phyloP scores from a whole-genome alignment of 2,329 filamentous ascomycete genomes.

The Harringtonia lauricola region DNA sequence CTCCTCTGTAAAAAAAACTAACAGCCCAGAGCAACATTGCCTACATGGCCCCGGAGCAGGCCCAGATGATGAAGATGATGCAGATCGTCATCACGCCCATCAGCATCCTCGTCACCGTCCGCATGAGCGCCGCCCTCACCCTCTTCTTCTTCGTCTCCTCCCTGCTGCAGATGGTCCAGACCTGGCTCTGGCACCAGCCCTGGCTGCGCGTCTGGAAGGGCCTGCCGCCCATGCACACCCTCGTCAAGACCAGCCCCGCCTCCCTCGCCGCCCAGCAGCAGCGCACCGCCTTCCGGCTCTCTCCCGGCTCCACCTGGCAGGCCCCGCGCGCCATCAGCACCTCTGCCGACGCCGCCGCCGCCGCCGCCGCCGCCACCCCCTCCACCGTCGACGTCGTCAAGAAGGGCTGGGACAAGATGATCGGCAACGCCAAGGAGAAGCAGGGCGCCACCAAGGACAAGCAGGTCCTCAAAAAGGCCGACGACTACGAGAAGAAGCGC shows the following conservation, averaged over 20 bases:
- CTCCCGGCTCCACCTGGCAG: constrained; percentile 15
- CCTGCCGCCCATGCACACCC: constrained; percentile 20
- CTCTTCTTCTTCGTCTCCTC: constrained; percentile 46
- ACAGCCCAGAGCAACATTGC: constrained; percentile 17
- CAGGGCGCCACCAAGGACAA: constrained; percentile 8
- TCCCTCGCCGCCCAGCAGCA: not conserved
- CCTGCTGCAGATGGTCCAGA: constrained; percentile 28
- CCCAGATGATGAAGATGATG: constrained; percentile 23
- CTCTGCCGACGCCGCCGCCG: constrained; percentile 1
- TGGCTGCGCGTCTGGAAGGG: constrained; percentile 25
- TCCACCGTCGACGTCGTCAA: constrained; percentile 9
- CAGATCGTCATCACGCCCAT: constrained; percentile 22
- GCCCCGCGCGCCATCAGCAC: constrained; percentile 19
- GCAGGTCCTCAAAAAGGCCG: constrained; percentile 8
- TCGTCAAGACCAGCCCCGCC: not conserved
- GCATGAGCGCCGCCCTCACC: constrained; percentile 39
- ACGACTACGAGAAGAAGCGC: constrained; percentile 46
- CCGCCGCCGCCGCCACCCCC: constrained; percentile 7
- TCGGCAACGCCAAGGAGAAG: constrained; percentile 12
- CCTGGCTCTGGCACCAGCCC: constrained; percentile 28
- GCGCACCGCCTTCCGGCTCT: constrained; percentile 6
- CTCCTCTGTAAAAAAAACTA: not conserved
- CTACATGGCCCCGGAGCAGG: constrained; percentile 21
- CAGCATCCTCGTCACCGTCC: constrained; percentile 31
- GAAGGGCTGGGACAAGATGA: constrained; percentile 11